Conservation (phyloP, 495 filamentous ascomycete species). For the Wilcoxina mikolae region DNA sequence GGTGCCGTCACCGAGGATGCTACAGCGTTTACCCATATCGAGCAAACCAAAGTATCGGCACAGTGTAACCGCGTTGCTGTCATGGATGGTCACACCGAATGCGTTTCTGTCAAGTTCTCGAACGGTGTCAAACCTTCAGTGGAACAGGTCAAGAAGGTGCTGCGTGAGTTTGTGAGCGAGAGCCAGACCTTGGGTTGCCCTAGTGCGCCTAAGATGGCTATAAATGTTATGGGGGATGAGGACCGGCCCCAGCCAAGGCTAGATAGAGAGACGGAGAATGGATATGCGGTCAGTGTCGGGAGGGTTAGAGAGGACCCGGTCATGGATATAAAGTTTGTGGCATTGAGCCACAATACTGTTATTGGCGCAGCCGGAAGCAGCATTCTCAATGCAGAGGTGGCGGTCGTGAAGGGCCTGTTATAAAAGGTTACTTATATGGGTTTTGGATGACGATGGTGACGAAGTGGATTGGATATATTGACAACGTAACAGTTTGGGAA, state of each 20-base stretch:
- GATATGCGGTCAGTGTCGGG: constrained; percentile 71
- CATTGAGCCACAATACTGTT: constrained; percentile 75
- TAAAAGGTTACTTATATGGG: constrained; percentile 27
- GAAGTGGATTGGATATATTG: no score
- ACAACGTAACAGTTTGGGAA: no score
- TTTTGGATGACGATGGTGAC: no score
- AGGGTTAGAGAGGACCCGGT: constrained; percentile 62
- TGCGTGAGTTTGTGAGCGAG: constrained; percentile 60
- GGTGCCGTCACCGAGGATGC: constrained; percentile 49
- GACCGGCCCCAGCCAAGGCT: constrained; percentile 76
- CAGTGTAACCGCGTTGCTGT: constrained; percentile 74
- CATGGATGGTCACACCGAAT: constrained; percentile 72
- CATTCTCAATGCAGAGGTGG: constrained; percentile 87
- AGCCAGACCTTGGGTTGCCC: constrained; percentile 59
- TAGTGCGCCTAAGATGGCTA: constrained; percentile 57
- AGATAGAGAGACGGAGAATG: constrained; percentile 56
- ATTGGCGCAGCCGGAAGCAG: constrained; percentile 90
- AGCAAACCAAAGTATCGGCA: constrained; percentile 51
- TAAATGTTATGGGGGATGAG: constrained; percentile 62
- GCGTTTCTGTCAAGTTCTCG: constrained; percentile 61
- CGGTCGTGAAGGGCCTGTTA: constrained; percentile 73
- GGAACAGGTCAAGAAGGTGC: constrained; percentile 51
- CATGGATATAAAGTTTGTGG: constrained; percentile 71
- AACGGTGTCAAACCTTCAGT: constrained; percentile 40
- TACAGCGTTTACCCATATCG: constrained; percentile 51